Evolutionary conservation across 331 rosid species (phyloP), one percentile per base, ranked within the genome.

Genomic region (Stylosanthes scabra): DNA sequence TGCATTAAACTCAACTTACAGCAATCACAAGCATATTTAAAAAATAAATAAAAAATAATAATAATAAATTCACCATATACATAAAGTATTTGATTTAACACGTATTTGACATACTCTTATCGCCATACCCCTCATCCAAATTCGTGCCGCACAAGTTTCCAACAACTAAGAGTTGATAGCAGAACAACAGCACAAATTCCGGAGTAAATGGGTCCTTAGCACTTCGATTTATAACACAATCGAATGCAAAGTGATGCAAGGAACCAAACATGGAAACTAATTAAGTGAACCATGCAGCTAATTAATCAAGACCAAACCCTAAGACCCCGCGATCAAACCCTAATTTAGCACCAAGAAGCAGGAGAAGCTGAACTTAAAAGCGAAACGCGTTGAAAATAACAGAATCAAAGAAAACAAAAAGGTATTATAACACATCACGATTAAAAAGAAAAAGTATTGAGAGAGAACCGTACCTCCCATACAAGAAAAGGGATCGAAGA

Each of bases 401-500:
- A 14, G 8, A 47, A 54, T 2, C 6, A 3, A 40, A 37, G 27
- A 31, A 2, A 3, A 46, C 1, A 39, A 3, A 2, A 14, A 67
- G 66, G 15, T 54, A 20, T 56, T 56, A 46, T n/a, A 3, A 39
- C 8, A 12, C 57, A 81, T 40, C 28, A 49, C 65, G 66, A 46
- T 1, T 11, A 59, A 59, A 3, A 44, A 20, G 8, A 14, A 8
- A 5, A 52, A 5, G 1, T 8, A 4, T 27, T 13, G 54, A 68
- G 72, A 56, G 0, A 37, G 63, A 78, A 73, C 49, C 74, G 13
- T 73, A 62, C 82, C 82, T 75, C 16, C 8, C 61, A 41, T 41
- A 68, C 60, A 60, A 13, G 15, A 60, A 67, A 50, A 14, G 67
- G 27, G 11, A 46, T 1, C 50, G 6, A 6, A 34, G 39, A 6